These are phyloP conservation scores for Phlyctochytrium bullatum DNA, from an alignment of 192 early-diverging fungal species.

Conservation along the genomic window DNA sequence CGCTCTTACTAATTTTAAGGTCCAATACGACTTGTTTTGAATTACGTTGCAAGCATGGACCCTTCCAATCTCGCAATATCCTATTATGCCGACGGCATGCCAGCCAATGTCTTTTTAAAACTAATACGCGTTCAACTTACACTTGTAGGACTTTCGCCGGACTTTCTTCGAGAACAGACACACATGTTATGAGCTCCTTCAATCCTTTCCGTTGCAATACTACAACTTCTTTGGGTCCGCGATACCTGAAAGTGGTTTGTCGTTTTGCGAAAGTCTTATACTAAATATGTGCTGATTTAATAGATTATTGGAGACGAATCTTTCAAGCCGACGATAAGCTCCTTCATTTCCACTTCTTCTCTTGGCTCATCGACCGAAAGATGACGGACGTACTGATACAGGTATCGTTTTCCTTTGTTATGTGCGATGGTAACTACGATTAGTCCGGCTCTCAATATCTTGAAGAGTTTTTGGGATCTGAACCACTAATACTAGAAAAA, in stretches of 20 bases:
- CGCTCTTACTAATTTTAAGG: too few relatives aligned
- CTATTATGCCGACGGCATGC: constrained; percentile 16
- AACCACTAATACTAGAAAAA: constrained; percentile 7
- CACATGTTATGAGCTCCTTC: constrained; percentile 19
- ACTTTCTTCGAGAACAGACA: constrained; percentile 12
- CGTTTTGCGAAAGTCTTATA: not conserved
- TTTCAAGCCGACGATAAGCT: constrained; percentile 14
- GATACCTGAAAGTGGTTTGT: not conserved
- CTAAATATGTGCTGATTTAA: not conserved
- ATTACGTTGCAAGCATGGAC: constrained; percentile 19
- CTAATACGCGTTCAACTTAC: not conserved
- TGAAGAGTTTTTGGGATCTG: constrained; percentile 20
- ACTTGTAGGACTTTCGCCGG: constrained; percentile 19
- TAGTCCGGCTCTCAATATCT: constrained; percentile 18
- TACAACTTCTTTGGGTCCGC: not conserved
- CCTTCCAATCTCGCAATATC: constrained; percentile 12
- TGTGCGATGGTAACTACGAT: too few relatives aligned
- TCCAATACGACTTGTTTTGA: constrained; percentile 14
- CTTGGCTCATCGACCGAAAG: constrained; percentile 11
- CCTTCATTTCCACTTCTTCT: constrained; percentile 23
- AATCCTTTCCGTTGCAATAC: constrained; percentile 1
- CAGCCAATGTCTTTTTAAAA: constrained; percentile 13
- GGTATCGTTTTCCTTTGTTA: constrained; percentile 4
- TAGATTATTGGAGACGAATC: not conserved
- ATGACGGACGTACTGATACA: constrained; percentile 10